These are phyloP conservation scores for Mycena vitilis DNA, from an alignment of 768 basidiomycete species.

Conservation along the genomic window DNA sequence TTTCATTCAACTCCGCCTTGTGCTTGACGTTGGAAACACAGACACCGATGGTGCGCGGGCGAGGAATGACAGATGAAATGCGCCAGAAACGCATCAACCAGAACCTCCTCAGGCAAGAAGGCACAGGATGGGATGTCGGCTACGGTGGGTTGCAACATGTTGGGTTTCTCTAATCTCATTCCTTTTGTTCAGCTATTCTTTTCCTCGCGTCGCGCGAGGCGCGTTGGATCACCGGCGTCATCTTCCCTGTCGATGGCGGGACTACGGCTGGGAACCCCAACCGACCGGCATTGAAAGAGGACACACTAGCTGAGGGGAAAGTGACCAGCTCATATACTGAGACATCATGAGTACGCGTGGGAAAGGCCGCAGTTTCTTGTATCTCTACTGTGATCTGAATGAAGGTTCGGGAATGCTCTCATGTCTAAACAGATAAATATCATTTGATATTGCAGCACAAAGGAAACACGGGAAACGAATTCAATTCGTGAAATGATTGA, in stretches of 20 bases:
- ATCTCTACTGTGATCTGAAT: not conserved
- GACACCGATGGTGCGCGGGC: constrained; percentile 55
- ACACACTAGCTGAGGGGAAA: constrained; percentile 20
- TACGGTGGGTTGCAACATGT: constrained; percentile 41
- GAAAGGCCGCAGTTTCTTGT: too few species aligned
- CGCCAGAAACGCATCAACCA: constrained; percentile 50
- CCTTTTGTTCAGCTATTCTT: constrained; percentile 33
- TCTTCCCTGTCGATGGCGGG: constrained; percentile 56
- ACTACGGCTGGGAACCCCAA: constrained; percentile 44
- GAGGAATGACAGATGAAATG: constrained; percentile 49
- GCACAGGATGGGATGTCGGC: constrained; percentile 57
- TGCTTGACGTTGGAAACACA: not conserved
- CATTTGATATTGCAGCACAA: too few species aligned
- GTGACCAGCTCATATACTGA: not conserved
- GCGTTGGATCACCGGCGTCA: constrained; percentile 56
- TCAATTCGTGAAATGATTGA: too few species aligned
- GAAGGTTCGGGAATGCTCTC: too few species aligned
- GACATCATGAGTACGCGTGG: too few species aligned
- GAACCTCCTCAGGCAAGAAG: constrained; percentile 54
- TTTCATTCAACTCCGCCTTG: not conserved
- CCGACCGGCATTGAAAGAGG: constrained; percentile 24
- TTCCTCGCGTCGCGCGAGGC: constrained; percentile 57
- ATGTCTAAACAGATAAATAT: too few species aligned
- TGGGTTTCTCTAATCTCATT: not conserved
- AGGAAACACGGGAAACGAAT: too few species aligned